phyloP scores from a whole-genome alignment of 768 basidiomycete species.

The Naganishia randhawae region DNA sequence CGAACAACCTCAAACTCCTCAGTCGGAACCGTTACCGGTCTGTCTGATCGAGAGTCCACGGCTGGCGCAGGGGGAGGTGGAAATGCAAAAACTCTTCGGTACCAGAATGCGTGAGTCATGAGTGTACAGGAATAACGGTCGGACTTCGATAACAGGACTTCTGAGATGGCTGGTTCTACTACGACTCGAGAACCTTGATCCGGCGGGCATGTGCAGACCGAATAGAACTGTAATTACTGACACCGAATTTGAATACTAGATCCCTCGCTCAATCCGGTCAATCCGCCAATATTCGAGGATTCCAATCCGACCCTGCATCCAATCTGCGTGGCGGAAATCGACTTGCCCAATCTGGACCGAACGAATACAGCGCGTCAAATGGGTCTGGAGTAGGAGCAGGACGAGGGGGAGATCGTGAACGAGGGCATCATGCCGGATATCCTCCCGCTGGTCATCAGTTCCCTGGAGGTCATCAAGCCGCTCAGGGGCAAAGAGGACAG shows the following conservation, averaged over 20 bases:
- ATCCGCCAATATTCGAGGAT: background rate
- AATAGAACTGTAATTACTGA: background rate
- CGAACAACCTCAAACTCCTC: conserved; percentile 12
- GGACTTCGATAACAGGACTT: background rate
- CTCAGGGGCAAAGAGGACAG: conserved; percentile 1
- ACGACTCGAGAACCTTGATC: background rate
- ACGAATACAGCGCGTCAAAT: conserved; percentile 1
- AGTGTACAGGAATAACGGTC: background rate
- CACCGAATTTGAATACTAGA: background rate
- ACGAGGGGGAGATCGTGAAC: background rate
- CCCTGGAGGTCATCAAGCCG: background rate
- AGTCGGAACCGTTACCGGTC: background rate
- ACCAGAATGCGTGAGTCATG: background rate
- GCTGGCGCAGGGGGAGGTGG: background rate
- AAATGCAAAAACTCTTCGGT: background rate
- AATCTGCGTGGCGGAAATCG: background rate
- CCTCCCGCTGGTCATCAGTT: conserved; percentile 5
- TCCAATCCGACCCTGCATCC: background rate
- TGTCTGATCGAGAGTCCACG: background rate
- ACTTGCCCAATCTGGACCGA: background rate
- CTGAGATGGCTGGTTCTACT: background rate
- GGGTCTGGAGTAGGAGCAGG: background rate
- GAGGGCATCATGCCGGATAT: conserved; percentile 4
- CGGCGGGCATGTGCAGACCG: background rate
- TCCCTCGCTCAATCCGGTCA: background rate